phyloP scores from a whole-genome alignment of 805 yeast genomes.

The Ogataea sp. region DNA sequence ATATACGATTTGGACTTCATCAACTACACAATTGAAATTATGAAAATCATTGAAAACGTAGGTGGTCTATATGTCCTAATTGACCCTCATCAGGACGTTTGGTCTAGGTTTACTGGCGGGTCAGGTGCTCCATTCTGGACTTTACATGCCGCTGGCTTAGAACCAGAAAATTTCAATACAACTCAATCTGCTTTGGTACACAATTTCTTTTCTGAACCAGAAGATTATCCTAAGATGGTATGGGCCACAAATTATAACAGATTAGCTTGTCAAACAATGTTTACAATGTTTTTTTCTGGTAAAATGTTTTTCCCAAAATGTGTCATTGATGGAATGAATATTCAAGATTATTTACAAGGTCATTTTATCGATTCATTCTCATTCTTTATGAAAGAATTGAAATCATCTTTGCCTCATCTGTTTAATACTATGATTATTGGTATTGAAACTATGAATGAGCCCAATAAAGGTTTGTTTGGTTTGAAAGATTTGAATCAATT shows the following conservation, averaged over 20 bases:
- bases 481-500: conserved; percentile 41
- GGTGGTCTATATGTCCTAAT: conserved; percentile 76
- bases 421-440: conserved; percentile 59
- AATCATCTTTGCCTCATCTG: conserved; percentile 33
- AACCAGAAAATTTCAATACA: conserved; percentile 60
- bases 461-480: conserved; percentile 70
- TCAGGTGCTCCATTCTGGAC: conserved; percentile 96
- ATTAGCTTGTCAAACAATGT: conserved; percentile 72
- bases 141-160: conserved; percentile 75
- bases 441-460: conserved; percentile 80
- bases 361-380: conserved; percentile 51
- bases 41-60: conserved; percentile 45
- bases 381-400: conserved; percentile 34
- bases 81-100: conserved; percentile 91
- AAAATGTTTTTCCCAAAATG: conserved; percentile 69
- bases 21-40: conserved; percentile 55
- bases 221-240: conserved; percentile 68
- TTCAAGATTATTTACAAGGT: conserved; percentile 68
- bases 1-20: conserved; percentile 70
- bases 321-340: conserved; percentile 59
- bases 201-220: conserved; percentile 39
- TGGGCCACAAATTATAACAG: conserved; percentile 87
- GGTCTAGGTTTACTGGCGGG: conserved; percentile 87
- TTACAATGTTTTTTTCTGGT: conserved; percentile 81
- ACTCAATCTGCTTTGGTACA: conserved; percentile 82